Evolutionary conservation across 129 eudicot species (phyloP).

Genomic region (Saussurea involucrata): DNA sequence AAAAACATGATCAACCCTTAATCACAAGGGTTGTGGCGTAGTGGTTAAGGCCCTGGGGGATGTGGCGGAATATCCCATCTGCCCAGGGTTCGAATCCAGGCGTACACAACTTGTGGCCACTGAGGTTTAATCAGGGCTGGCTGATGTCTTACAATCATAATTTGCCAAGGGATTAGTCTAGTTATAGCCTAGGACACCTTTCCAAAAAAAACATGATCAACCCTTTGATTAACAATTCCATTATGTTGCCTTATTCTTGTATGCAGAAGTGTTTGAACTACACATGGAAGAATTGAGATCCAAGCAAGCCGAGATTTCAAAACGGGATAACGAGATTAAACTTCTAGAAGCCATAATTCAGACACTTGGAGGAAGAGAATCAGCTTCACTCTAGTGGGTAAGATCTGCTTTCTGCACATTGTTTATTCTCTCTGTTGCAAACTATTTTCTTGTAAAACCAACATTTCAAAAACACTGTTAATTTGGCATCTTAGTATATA

Average conservation of each 20-base stretch:
- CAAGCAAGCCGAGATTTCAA: slow-evolving; percentile 82
- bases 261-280: slow-evolving; percentile 88
- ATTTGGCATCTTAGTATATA: slow-evolving; percentile 18
- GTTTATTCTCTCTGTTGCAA: slow-evolving; percentile 12
- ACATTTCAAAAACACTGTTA: not conserved
- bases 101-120: too few relatives aligned
- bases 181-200: too few relatives aligned
- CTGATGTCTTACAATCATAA: too few relatives aligned
- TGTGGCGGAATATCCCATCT: too few relatives aligned
- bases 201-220: not conserved
- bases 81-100: too few relatives aligned
- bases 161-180: too few relatives aligned
- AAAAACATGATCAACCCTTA: too few relatives aligned
- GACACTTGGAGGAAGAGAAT: slow-evolving; percentile 87
- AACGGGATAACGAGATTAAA: slow-evolving; percentile 88
- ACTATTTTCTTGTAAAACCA: slow-evolving; percentile 16
- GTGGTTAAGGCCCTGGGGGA: too few relatives aligned
- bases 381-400: slow-evolving; percentile 22
- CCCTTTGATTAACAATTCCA: not conserved
- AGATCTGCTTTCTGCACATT: not conserved
- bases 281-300: slow-evolving; percentile 94
- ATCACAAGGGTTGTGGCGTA: too few relatives aligned
- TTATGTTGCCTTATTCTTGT: slow-evolving; percentile 1
- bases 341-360: slow-evolving; percentile 92
- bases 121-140: too few relatives aligned